Conservation (phyloP, 2,329 filamentous ascomycete genomes). For the Juglanconis juglandina region DNA sequence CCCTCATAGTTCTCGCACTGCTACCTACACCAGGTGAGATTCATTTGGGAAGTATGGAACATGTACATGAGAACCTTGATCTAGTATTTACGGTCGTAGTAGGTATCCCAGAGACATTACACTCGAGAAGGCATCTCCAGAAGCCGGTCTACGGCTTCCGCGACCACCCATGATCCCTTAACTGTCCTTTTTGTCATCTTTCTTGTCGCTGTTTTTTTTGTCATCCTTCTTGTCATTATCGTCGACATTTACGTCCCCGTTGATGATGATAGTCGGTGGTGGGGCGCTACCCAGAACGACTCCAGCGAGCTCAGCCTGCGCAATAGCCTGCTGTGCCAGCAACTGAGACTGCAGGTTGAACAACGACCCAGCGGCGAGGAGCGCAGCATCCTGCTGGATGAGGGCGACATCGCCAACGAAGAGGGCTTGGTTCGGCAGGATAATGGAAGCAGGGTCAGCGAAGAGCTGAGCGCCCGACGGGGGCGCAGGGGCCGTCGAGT, state of each 20-base stretch:
- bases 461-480: slow-evolving; percentile 30
- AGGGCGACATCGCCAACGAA: slow-evolving; percentile 32
- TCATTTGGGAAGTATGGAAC: not conserved
- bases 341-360: slow-evolving; percentile 26
- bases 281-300: slow-evolving; percentile 21
- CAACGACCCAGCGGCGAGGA: slow-evolving; percentile 26
- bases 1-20: too few relatives aligned
- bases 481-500: slow-evolving; percentile 27
- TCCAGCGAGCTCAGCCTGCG: slow-evolving; percentile 25
- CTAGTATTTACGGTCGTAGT: not conserved
- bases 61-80: not conserved
- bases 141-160: not conserved
- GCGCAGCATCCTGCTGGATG: slow-evolving; percentile 32
- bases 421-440: slow-evolving; percentile 31
- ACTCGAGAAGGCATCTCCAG: not conserved
- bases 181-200: not conserved
- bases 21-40: too few relatives aligned
- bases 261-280: slow-evolving; percentile 15
- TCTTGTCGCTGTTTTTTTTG: not conserved
- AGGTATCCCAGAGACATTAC: not conserved
- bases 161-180: too few relatives aligned
- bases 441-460: slow-evolving; percentile 36
- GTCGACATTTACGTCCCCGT: not conserved
- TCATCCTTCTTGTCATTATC: not conserved
- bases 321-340: slow-evolving; percentile 28